Percentiles rank a stretch among this genome's conserved stretches.
phyloP scores from a whole-genome alignment of 2,329 filamentous ascomycete species.

The Alternaria solani region DNA sequence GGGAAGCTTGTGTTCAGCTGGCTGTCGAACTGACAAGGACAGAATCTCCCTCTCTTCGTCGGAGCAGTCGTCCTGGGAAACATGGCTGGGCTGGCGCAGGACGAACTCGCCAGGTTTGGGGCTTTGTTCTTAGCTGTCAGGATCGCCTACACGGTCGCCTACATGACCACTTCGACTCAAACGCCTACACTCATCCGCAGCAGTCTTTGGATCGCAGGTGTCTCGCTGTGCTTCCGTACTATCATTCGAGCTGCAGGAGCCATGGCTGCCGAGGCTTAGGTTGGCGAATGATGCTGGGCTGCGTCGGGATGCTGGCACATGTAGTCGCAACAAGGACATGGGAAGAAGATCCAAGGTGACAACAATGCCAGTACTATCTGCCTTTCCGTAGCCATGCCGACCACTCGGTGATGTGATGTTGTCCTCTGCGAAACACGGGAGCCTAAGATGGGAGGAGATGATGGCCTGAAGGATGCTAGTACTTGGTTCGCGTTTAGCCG shows the following conservation, averaged over 20 bases:
- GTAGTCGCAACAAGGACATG: neutral
- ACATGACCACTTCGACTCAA: constrained; percentile 41
- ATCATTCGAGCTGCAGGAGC: constrained; percentile 34
- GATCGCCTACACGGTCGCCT: constrained; percentile 50
- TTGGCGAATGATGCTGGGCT: neutral
- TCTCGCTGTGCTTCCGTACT: constrained; percentile 33
- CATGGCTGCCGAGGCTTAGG: constrained; percentile 16
- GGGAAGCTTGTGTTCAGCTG: neutral
- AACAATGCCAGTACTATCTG: neutral
- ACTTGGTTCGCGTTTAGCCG: neutral
- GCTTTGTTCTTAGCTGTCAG: constrained; percentile 49
- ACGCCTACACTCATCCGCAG: constrained; percentile 28
- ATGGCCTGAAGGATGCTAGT: neutral
- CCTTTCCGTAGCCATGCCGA: neutral
- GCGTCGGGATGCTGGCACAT: neutral
- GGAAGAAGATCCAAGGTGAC: neutral
- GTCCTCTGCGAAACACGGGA: neutral
- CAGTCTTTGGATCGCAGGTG: constrained; percentile 28
- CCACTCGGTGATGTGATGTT: constrained; percentile 4
- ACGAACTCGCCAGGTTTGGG: constrained; percentile 49
- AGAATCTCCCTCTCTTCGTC: constrained; percentile 56
- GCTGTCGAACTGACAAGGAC: neutral
- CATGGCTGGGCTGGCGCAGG: constrained; percentile 48
- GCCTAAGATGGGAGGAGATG: neutral
- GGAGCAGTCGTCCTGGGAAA: constrained; percentile 55